Evolutionary conservation across 2,329 filamentous ascomycete genomes (phyloP), one percentile per base, ranked within the genome.

Genomic region (Aspergillus alliaceus): DNA sequence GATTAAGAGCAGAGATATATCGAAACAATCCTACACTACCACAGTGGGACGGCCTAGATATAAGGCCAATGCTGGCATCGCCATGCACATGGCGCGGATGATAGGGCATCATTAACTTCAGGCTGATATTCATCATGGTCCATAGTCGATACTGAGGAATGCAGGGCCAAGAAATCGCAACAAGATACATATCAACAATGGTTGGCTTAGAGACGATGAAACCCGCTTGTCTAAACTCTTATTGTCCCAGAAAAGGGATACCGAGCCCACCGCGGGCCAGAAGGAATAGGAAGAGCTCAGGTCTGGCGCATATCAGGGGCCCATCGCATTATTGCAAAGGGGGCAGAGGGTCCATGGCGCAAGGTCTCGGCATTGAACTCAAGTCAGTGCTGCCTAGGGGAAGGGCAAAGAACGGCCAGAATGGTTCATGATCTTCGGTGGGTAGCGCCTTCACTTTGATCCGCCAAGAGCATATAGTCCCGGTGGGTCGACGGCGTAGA

Each of bases 221-320:
- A 35, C 31, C 37, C 25, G 29, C 54, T 51, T 35, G 32, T 34
- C 51, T 48, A 48, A 47, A 59, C 51, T 32, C 48, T 55, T 37
- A 42, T 50, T 51, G 51, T 54, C 22, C 53, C 57, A 42, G 49
- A 47, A 44, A 49, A 35, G 53, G 50, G 51, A 40, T 34, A 20
- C n/a, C 11, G 27, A 53, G n/a, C 24, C 53, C 59, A 53, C 53
- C 22, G 32, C 14, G 51, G 50, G 57, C 22, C 54, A 42, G 57
- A 27, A 55, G 35, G 20, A 37, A 52, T 57, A 54, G 57, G 59
- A 54, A 59, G 24, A 25, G 39, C 22, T 47, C 51, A 40, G 20
- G 29, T 24, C 32, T 35, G 49, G 34, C 24, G 37, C 56, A 57
- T 48, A 58, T 60, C 58, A 61, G 62, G 63, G 62, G 48, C 40